phyloP scores from a whole-genome alignment of 768 basidiomycete species.

The Holtermannia corniformis region DNA sequence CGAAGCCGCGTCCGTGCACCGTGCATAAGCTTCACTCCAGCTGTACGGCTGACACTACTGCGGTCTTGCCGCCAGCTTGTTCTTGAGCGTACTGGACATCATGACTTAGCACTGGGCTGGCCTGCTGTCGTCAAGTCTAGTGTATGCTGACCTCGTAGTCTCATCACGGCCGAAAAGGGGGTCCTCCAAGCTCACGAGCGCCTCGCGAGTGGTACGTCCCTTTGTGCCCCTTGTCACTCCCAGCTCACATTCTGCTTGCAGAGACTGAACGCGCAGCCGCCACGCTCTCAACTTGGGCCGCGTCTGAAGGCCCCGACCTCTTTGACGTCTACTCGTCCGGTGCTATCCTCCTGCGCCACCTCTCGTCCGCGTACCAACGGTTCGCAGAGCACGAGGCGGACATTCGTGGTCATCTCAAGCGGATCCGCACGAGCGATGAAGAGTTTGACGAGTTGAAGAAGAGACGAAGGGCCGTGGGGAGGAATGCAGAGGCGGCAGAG shows the following conservation, averaged over 20 bases:
- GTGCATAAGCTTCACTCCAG: too few relatives aligned
- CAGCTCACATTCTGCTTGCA: not conserved
- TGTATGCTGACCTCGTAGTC: too few relatives aligned
- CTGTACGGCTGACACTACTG: not conserved
- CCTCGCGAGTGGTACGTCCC: slow-evolving; percentile 18
- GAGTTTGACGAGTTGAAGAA: slow-evolving; percentile 65
- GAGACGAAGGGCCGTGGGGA: slow-evolving; percentile 55
- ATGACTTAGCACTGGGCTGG: too few relatives aligned
- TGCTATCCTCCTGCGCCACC: slow-evolving; percentile 56
- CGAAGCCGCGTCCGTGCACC: too few relatives aligned
- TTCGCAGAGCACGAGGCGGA: slow-evolving; percentile 63
- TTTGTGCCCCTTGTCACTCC: not conserved
- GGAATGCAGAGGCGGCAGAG: slow-evolving; percentile 73
- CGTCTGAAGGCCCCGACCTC: slow-evolving; percentile 42
- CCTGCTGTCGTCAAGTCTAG: too few relatives aligned
- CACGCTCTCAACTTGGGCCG: slow-evolving; percentile 39
- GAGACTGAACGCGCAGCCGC: slow-evolving; percentile 34
- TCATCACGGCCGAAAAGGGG: slow-evolving; percentile 80
- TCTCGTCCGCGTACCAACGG: slow-evolving; percentile 56
- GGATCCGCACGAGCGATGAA: slow-evolving; percentile 75
- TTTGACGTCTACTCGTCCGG: slow-evolving; percentile 62
- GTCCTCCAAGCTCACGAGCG: slow-evolving; percentile 47
- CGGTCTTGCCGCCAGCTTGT: too few relatives aligned
- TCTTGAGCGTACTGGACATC: too few relatives aligned
- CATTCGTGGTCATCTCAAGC: slow-evolving; percentile 66